Evolutionary conservation across 176 grass and related monocot genomes (phyloP).

Genomic region (Cocos nucifera): DNA sequence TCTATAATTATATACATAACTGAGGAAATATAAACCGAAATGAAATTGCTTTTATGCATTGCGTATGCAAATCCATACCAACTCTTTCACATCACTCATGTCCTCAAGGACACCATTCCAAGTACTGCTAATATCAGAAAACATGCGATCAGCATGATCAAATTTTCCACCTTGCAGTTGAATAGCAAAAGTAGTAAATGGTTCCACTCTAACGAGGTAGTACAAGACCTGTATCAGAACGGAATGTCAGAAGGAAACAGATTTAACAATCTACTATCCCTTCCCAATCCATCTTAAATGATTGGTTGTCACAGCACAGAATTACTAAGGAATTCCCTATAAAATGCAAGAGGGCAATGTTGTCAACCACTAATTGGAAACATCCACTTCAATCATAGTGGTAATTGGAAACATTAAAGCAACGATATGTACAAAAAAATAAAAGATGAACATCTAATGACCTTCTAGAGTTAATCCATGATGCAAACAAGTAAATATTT

Average conservation of each 20-base stretch:
- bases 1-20: too few relatives aligned
- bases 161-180: constrained; percentile 98
- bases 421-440: too few relatives aligned
- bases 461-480: too few relatives aligned
- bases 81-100: constrained; percentile 99
- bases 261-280: neutral
- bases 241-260: constrained; percentile 15
- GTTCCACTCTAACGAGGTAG: constrained; percentile 96
- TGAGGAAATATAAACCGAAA: constrained; percentile 4
- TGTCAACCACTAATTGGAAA: too few relatives aligned
- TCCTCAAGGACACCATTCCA: constrained; percentile 96
- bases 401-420: too few relatives aligned
- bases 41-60: constrained; percentile 4
- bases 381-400: too few relatives aligned
- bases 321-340: too few relatives aligned
- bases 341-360: too few relatives aligned
- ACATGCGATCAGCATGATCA: constrained; percentile 99
- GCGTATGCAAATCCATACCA: constrained; percentile 52
- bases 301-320: too few relatives aligned
- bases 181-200: constrained; percentile 94
- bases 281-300: neutral
- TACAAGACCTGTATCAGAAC: constrained; percentile 77
- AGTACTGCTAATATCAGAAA: constrained; percentile 78
- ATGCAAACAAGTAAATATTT: too few relatives aligned
- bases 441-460: too few relatives aligned